Evolutionary conservation across 495 filamentous ascomycete species (phyloP).

Genomic region (Sordaria brevicollis): DNA sequence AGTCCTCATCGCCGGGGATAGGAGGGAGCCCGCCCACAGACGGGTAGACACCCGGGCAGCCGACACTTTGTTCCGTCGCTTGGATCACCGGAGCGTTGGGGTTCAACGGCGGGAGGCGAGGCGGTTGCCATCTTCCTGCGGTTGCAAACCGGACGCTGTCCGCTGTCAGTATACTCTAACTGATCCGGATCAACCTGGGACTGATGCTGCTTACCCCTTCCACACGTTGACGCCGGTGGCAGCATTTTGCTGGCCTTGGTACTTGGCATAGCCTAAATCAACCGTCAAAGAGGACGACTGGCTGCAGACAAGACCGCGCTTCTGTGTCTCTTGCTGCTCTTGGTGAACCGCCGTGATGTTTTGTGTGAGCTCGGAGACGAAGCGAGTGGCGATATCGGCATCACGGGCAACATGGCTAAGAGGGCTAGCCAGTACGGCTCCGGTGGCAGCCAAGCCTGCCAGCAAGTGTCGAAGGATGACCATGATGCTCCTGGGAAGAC

Average conservation of each 20-base stretch:
- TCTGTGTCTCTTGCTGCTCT: not conserved
- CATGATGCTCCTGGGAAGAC: not conserved
- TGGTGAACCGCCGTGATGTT: conserved; percentile 10
- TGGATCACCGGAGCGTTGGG: conserved; percentile 2
- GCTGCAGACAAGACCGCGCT: conserved; percentile 4
- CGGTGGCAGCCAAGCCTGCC: not conserved
- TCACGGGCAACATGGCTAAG: not conserved
- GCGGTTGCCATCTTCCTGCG: conserved; percentile 27
- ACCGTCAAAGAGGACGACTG: conserved; percentile 12
- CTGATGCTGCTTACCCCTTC: conserved; percentile 21
- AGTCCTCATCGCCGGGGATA: conserved; percentile 26
- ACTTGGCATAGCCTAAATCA: conserved; percentile 31
- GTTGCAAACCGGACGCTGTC: conserved; percentile 23
- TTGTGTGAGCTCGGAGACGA: conserved; percentile 12
- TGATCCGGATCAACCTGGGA: not conserved
- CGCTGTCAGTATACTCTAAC: conserved; percentile 2
- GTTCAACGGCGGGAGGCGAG: conserved; percentile 3
- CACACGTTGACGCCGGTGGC: conserved; percentile 27
- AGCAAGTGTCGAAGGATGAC: not conserved
- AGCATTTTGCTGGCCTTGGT: conserved; percentile 23
- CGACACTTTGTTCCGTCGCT: conserved; percentile 6
- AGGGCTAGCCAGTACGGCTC: not conserved
- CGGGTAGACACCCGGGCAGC: conserved; percentile 13
- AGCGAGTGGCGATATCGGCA: conserved; percentile 9
- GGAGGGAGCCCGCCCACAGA: conserved; percentile 2